Conservation (phyloP, 176 grass and related monocot genomes). For the Triticum urartu region DNA sequence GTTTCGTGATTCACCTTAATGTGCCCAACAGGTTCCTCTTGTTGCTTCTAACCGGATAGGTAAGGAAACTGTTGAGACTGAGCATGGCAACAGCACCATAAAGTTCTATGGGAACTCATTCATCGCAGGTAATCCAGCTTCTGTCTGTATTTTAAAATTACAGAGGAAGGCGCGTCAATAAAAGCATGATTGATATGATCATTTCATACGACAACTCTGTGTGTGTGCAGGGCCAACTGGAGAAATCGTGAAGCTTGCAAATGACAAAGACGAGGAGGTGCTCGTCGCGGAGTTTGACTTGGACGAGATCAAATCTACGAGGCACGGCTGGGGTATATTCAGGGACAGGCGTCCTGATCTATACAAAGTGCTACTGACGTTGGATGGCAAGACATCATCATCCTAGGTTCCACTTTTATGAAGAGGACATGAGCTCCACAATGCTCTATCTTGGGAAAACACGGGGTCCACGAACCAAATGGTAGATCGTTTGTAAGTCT, state of each 20-base stretch:
- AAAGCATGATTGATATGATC: neutral
- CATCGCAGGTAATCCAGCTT: conserved; percentile 61
- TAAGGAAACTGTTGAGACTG: conserved; percentile 78
- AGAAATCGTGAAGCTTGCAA: conserved; percentile 82
- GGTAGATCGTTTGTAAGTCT: neutral
- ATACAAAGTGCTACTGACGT: conserved; percentile 72
- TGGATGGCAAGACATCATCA: conserved; percentile 59
- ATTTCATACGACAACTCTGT: neutral
- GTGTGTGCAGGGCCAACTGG: conserved; percentile 61
- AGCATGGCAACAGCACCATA: conserved; percentile 84
- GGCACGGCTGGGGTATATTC: conserved; percentile 86
- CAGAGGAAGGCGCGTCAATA: neutral
- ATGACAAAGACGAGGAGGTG: conserved; percentile 79
- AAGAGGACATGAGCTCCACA: conserved; percentile 7
- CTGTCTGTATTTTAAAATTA: neutral
- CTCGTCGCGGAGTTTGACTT: conserved; percentile 78
- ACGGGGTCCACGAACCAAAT: neutral
- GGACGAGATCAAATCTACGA: conserved; percentile 67
- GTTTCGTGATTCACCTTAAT: neutral
- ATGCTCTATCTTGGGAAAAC: neutral
- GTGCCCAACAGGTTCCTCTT: conserved; percentile 65
- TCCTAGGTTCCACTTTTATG: neutral
- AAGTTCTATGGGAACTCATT: conserved; percentile 88
- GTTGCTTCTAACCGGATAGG: conserved; percentile 90
- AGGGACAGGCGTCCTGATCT: conserved; percentile 83